Percentiles rank a stretch among this genome's conserved stretches.
These are phyloP conservation scores for Dimocarpus longan DNA, from an alignment of 345 rosid genomes.

Conservation along the genomic window DNA sequence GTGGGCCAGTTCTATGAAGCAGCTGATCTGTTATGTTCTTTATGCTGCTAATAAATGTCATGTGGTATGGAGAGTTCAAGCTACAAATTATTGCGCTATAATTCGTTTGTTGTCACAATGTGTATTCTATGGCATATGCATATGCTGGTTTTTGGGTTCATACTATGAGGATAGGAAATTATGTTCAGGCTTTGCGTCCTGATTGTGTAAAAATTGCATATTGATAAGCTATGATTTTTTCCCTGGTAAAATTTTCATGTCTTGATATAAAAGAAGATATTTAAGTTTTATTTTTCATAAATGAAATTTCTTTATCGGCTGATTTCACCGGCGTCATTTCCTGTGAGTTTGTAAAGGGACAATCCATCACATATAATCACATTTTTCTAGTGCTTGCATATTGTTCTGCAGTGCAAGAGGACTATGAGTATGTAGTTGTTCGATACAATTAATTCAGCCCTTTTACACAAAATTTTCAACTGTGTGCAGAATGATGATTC, in stretches of 20 bases:
- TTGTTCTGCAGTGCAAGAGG: neutral
- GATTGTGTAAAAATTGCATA: neutral
- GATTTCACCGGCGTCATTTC: neutral
- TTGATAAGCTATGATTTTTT: neutral
- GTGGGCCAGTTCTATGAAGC: neutral
- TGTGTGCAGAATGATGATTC: slow-evolving; percentile 61
- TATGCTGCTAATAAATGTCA: too few relatives aligned
- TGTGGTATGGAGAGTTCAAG: too few relatives aligned
- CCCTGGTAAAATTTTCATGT: neutral
- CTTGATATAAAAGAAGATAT: neutral
- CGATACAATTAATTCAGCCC: neutral
- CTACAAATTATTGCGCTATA: neutral
- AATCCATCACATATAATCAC: neutral
- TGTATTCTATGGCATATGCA: neutral
- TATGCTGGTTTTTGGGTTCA: neutral
- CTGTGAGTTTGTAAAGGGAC: neutral
- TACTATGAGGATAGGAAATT: neutral
- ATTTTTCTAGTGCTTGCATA: neutral
- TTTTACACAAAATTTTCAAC: neutral
- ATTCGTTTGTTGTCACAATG: neutral
- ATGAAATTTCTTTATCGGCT: neutral
- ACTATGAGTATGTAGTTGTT: neutral
- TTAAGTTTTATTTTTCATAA: neutral
- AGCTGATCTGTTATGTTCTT: neutral
- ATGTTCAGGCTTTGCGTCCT: neutral